A percentile compares a stretch with the other conserved stretches of the same genome.
Conservation (phyloP, 768 basidiomycete species). For the Suillus alpinus region DNA sequence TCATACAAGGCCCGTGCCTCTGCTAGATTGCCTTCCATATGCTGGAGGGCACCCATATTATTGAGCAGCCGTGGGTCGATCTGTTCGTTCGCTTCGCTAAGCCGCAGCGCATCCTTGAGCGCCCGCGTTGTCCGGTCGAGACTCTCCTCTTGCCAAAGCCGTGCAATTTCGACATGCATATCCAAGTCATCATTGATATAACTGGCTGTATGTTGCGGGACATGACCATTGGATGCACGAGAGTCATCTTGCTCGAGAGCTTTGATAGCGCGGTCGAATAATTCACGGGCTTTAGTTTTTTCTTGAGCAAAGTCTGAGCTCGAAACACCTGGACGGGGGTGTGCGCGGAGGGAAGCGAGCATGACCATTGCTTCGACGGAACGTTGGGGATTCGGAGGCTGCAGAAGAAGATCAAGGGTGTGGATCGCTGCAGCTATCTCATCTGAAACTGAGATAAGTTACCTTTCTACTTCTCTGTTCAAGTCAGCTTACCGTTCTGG, state of each 20-base stretch:
- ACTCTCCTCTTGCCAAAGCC: slow-evolving; percentile 82
- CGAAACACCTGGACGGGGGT: slow-evolving; percentile 77
- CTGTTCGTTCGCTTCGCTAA: slow-evolving; percentile 50
- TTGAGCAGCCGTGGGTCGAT: slow-evolving; percentile 72
- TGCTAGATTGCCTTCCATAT: slow-evolving; percentile 58
- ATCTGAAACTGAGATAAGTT: slow-evolving; percentile 41
- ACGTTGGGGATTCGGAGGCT: slow-evolving; percentile 59
- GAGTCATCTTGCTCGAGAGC: slow-evolving; percentile 63
- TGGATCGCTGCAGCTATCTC: slow-evolving; percentile 85
- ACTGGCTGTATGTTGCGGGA: slow-evolving; percentile 39
- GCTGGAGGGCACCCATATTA: slow-evolving; percentile 74
- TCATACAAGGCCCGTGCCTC: slow-evolving; percentile 71
- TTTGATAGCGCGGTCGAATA: slow-evolving; percentile 75
- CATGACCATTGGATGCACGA: slow-evolving; percentile 35
- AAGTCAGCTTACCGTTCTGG: slow-evolving; percentile 57
- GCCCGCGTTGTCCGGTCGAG: slow-evolving; percentile 71
- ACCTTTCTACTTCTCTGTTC: not conserved
- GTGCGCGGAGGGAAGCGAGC: slow-evolving; percentile 85
- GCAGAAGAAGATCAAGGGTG: slow-evolving; percentile 74
- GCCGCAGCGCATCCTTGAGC: slow-evolving; percentile 68
- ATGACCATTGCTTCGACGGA: slow-evolving; percentile 85
- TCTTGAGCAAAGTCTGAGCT: slow-evolving; percentile 71
- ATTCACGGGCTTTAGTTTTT: slow-evolving; percentile 68
- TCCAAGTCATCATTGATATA: slow-evolving; percentile 76
- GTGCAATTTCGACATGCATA: slow-evolving; percentile 88